These are phyloP conservation scores for Bodo saltans DNA, from an alignment of 78 protist species.

Conservation along the genomic window DNA sequence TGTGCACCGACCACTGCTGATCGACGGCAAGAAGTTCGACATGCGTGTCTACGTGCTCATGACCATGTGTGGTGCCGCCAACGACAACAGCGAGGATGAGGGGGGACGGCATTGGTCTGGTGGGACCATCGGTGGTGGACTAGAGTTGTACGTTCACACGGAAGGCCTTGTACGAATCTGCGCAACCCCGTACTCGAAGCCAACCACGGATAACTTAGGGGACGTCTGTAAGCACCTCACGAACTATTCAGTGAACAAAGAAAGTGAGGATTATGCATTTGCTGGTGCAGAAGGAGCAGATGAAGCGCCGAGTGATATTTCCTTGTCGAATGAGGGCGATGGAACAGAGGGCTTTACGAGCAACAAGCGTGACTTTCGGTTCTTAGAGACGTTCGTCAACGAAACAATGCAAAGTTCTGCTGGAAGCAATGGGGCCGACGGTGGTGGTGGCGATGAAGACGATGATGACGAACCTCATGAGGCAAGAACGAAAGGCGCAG, in stretches of 20 bases:
- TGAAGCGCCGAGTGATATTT: too few relatives aligned
- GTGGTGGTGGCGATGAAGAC: too few relatives aligned
- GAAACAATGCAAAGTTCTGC: not conserved
- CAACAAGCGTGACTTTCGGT: slow-evolving; percentile 18
- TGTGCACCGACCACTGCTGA: slow-evolving; percentile 40
- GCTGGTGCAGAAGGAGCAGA: not conserved
- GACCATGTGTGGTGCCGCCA: slow-evolving; percentile 30
- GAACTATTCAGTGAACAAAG: slow-evolving; percentile 44
- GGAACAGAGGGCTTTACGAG: not conserved
- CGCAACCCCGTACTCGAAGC: slow-evolving; percentile 35
- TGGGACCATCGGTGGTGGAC: too few relatives aligned
- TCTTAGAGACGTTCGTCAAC: not conserved
- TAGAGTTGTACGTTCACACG: slow-evolving; percentile 18
- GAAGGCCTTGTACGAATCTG: slow-evolving; percentile 54
- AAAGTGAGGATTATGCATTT: not conserved
- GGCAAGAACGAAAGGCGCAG: too few relatives aligned
- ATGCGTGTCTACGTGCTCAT: slow-evolving; percentile 60
- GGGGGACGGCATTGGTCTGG: too few relatives aligned
- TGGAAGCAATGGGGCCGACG: too few relatives aligned
- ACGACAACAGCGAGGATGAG: too few relatives aligned
- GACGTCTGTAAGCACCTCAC: slow-evolving; percentile 1
- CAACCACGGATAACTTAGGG: not conserved
- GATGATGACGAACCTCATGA: too few relatives aligned
- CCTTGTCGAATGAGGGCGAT: not conserved
- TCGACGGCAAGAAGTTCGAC: slow-evolving; percentile 54